A percentile compares a stretch with the other conserved stretches of the same genome.
Conservation (phyloP, 2,329 filamentous ascomycete genomes). For the Trichoderma breve region DNA sequence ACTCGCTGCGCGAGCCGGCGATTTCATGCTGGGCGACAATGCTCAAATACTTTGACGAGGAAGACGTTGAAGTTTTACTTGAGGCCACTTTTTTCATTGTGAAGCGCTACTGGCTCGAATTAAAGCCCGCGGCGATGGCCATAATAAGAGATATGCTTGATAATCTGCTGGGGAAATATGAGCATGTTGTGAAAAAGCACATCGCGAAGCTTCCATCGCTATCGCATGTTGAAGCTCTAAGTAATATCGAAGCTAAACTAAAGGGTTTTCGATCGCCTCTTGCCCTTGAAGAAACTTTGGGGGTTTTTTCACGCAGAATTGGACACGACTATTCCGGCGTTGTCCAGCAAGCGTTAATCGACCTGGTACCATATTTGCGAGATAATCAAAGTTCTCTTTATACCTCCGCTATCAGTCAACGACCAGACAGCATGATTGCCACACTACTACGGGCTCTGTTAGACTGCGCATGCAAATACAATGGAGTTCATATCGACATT, state of each 20-base stretch:
- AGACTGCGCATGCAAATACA: constrained; percentile 81
- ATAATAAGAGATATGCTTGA: constrained; percentile 62
- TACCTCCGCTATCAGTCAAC: constrained; percentile 75
- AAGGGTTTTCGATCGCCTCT: constrained; percentile 56
- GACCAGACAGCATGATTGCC: constrained; percentile 72
- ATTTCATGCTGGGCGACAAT: constrained; percentile 84
- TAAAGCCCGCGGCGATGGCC: constrained; percentile 60
- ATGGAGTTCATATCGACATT: constrained; percentile 64
- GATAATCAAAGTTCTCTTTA: constrained; percentile 76
- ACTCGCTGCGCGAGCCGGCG: constrained; percentile 71
- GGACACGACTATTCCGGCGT: constrained; percentile 83
- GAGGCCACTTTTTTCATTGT: constrained; percentile 90
- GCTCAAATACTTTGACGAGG: constrained; percentile 69
- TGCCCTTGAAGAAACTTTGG: constrained; percentile 57
- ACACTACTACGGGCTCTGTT: constrained; percentile 74
- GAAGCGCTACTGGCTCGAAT: constrained; percentile 70
- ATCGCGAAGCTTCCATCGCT: constrained; percentile 79
- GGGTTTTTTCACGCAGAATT: constrained; percentile 70
- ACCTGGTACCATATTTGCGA: constrained; percentile 72
- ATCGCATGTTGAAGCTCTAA: constrained; percentile 65
- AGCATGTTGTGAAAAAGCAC: constrained; percentile 59
- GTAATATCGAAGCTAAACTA: constrained; percentile 65
- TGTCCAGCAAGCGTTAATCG: constrained; percentile 74
- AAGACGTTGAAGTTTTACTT: constrained; percentile 75
- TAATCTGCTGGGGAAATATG: constrained; percentile 63